Evolutionary conservation across 2,329 filamentous ascomycete genomes (phyloP).

Genomic region (Lomentospora prolificans): DNA sequence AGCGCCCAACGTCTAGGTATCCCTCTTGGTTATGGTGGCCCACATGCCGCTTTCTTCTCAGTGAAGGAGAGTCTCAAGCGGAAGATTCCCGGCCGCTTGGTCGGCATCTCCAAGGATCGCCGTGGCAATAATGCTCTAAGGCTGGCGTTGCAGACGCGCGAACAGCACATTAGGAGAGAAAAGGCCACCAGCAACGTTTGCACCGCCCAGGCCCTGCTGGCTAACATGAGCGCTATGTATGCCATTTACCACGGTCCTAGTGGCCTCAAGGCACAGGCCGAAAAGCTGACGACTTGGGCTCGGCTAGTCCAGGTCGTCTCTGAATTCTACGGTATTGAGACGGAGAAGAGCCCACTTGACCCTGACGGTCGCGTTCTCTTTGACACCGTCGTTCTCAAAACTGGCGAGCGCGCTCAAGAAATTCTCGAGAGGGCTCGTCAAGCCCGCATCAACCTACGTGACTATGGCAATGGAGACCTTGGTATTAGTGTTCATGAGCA

Average conservation of each 20-base stretch:
- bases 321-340: conserved; percentile 51
- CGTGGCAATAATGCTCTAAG: conserved; percentile 72
- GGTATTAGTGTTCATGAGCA: conserved; percentile 22
- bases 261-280: conserved; percentile 74
- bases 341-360: conserved; percentile 46
- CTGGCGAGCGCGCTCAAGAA: conserved; percentile 34
- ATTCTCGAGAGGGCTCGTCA: conserved; percentile 1
- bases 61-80: conserved; percentile 86
- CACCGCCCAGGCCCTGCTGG: conserved; percentile 85
- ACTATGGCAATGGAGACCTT: conserved; percentile 20
- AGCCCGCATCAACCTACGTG: conserved; percentile 17
- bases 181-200: conserved; percentile 98
- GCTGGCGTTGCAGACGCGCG: conserved; percentile 80
- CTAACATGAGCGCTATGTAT: conserved; percentile 94
- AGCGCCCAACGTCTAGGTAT: conserved; percentile 88
- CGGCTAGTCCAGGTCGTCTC: conserved; percentile 59
- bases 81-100: conserved; percentile 83
- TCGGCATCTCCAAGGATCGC: conserved; percentile 86
- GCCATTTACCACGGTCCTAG: conserved; percentile 86
- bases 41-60: conserved; percentile 95
- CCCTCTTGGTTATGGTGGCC: conserved; percentile 83
- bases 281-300: conserved; percentile 63
- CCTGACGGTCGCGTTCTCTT: conserved; percentile 55
- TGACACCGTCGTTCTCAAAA: conserved; percentile 68
- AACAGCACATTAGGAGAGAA: conserved; percentile 92